Evolutionary conservation across 2,329 filamentous ascomycete species (phyloP), one percentile per base, ranked within the genome.

Genomic region (Xylaria sp.): DNA sequence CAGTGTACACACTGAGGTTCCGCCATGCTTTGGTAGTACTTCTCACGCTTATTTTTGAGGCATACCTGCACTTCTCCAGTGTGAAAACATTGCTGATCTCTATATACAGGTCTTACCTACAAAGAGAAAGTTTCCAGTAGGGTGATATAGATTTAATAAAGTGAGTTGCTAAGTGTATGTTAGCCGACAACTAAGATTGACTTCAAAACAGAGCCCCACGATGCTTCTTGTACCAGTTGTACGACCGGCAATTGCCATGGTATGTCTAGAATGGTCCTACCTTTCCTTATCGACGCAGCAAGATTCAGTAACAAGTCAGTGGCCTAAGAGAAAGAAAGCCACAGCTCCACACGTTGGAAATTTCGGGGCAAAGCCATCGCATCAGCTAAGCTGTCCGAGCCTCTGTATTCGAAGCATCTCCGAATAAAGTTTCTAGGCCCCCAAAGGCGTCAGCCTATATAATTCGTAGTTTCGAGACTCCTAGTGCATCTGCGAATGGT

Each of bases 221-320:
- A 50, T 55, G 2, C 12, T 23, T 59, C 51, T 39, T 48, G 57
- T 3, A 10, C 25, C 25, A 28, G 20, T 13, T 15, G 25, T 60
- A 54, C 41, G 6, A 46, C 32, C 7, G n/a, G 23, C 4, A 15
- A 41, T 52, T 18, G 6, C 41, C 15, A 50, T 63, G 48, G 41
- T 50, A 63, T 63, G 61, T 71, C 34, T 32, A 44, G 66, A 41
- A 44, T 32, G 10, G 55, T 52, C 39, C 9, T 4, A 58, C 63
- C 2, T 13, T 13, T 9, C 25, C 15, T 15, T 25, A 39, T 51
- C 37, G 15, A 48, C 37, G 15, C 12, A 10, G 15, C 12, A 13
- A 32, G 34, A 41, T 3, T 28, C 25, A 10, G 8, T 51, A 8
- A 44, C 32, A 44, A 7, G 18, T n/a, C 18, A 23, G 7, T 51